phyloP scores from a whole-genome alignment of 2,329 filamentous ascomycete genomes.

The Claviceps paspali region DNA sequence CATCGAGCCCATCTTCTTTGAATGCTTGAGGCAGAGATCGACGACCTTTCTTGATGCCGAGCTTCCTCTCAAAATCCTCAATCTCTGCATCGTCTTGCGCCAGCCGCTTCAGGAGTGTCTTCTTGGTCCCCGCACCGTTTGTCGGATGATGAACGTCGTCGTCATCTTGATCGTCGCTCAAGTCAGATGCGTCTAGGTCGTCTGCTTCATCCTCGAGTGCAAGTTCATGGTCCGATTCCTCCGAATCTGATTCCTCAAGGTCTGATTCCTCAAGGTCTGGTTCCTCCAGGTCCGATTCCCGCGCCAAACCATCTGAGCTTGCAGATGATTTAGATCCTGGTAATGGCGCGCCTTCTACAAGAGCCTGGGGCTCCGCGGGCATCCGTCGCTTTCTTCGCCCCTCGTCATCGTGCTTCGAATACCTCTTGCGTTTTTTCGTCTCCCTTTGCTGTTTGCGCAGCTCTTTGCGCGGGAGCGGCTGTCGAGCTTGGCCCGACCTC shows the following conservation, averaged over 20 bases:
- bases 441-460: constrained; percentile 50
- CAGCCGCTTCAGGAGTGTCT: constrained; percentile 35
- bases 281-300: background rate
- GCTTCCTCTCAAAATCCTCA: constrained; percentile 67
- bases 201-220: constrained; percentile 9
- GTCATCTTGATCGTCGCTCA: too few species aligned
- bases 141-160: constrained; percentile 19
- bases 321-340: background rate
- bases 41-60: constrained; percentile 64
- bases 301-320: background rate
- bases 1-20: constrained; percentile 68
- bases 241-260: background rate
- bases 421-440: constrained; percentile 37
- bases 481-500: constrained; percentile 1
- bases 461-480: constrained; percentile 41
- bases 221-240: background rate
- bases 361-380: background rate
- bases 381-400: background rate
- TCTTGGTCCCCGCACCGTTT: constrained; percentile 8
- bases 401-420: constrained; percentile 8
- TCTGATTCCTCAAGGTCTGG: background rate
- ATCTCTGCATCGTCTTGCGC: constrained; percentile 81
- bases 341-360: background rate
- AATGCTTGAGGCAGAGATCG: constrained; percentile 61
- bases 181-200: background rate